A percentile compares a stretch with the other conserved stretches of the same genome.
These are phyloP conservation scores for Huntiella savannae DNA, from an alignment of 2,329 filamentous ascomycete species.

Conservation along the genomic window DNA sequence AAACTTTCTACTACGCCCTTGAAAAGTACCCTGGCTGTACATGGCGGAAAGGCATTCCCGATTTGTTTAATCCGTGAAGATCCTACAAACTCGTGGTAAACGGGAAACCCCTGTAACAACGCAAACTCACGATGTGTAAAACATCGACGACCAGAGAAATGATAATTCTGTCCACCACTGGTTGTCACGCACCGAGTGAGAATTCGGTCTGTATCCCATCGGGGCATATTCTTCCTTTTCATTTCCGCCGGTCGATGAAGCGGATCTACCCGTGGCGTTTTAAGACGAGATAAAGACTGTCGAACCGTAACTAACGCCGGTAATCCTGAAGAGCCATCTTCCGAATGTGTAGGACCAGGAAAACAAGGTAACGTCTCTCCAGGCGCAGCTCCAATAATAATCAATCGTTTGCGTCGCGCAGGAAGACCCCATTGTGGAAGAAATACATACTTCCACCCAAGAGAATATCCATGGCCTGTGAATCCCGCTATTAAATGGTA, in stretches of 20 bases:
- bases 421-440: conserved; percentile 32
- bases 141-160: conserved; percentile 42
- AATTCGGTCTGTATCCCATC: conserved; percentile 27
- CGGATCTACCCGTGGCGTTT: conserved; percentile 15
- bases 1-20: conserved; percentile 29
- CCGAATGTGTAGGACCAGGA: conserved; percentile 39
- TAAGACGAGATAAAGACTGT: conserved; percentile 22
- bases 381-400: conserved; percentile 42
- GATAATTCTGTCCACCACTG: conserved; percentile 40
- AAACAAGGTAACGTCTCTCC: conserved; percentile 52
- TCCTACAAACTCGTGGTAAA: conserved; percentile 35
- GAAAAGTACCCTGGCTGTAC: conserved; percentile 30
- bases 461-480: conserved; percentile 44
- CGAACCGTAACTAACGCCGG: conserved; percentile 26
- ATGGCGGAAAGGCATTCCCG: conserved; percentile 60
- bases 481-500: conserved; percentile 43
- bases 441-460: conserved; percentile 46
- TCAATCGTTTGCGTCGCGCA: conserved; percentile 30
- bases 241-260: conserved; percentile 22
- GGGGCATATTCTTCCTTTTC: conserved; percentile 15
- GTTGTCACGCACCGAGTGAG: conserved; percentile 45
- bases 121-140: conserved; percentile 53
- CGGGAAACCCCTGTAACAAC: conserved; percentile 49
- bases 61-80: conserved; percentile 41
- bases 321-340: conserved; percentile 17